Percentiles rank a stretch among this genome's conserved stretches.
These are phyloP conservation scores for Diatrype stigma DNA, from an alignment of 2,329 filamentous ascomycete genomes.

Conservation along the genomic window DNA sequence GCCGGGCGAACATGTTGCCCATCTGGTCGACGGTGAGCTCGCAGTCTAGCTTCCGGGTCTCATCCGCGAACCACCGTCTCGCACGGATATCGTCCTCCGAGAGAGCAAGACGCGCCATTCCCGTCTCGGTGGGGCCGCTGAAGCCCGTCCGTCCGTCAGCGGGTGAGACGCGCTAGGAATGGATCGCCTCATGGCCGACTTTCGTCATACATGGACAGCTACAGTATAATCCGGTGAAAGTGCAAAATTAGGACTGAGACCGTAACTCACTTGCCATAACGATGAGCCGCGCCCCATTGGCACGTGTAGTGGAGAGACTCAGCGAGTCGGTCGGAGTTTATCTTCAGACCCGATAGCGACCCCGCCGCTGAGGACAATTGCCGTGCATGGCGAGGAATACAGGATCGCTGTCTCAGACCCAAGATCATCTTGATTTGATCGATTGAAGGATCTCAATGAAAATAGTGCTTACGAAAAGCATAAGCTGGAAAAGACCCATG, in stretches of 20 bases:
- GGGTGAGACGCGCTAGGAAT: too few species aligned
- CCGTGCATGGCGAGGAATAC: neutral
- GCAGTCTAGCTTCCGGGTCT: conserved; percentile 61
- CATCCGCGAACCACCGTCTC: conserved; percentile 71
- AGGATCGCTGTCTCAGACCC: neutral
- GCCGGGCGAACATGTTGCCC: conserved; percentile 77
- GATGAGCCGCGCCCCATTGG: conserved; percentile 61
- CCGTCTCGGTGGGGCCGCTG: conserved; percentile 58
- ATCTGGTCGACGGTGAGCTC: conserved; percentile 66
- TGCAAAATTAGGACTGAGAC: neutral
- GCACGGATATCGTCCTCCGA: conserved; percentile 67
- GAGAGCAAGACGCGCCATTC: conserved; percentile 72
- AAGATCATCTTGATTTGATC: too few species aligned
- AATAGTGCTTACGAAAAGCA: too few species aligned
- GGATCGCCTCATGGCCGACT: too few species aligned
- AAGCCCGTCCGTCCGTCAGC: conserved; percentile 3
- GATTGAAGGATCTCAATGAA: too few species aligned
- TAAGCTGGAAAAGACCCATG: too few species aligned
- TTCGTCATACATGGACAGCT: conserved; percentile 1
- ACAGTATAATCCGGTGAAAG: neutral
- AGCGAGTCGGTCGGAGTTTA: conserved; percentile 58
- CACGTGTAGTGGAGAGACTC: conserved; percentile 61
- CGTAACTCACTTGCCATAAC: conserved; percentile 60
- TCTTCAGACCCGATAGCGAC: conserved; percentile 35
- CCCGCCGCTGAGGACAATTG: neutral